Conservation (phyloP, 805 yeast genomes). For the Dipodascus albidus region DNA sequence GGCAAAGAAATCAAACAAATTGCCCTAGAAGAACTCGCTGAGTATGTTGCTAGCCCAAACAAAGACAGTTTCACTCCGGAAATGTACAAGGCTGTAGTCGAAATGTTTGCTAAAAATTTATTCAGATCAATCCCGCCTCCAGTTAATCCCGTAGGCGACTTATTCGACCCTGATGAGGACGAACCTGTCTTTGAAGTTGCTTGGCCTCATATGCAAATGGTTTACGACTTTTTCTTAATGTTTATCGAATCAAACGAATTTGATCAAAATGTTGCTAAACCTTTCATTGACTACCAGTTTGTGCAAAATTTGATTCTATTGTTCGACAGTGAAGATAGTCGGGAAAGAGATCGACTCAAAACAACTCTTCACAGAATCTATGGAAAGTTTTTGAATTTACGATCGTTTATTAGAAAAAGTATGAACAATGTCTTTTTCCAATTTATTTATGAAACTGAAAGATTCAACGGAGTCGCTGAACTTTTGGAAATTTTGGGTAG, state of each 20-base stretch:
- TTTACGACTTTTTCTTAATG: constrained; percentile 85
- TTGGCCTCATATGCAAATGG: constrained; percentile 98
- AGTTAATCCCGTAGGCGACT: constrained; percentile 91
- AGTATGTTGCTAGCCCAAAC: constrained; percentile 72
- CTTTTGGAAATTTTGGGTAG: constrained; percentile 89
- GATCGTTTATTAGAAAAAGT: constrained; percentile 84
- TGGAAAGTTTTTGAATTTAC: constrained; percentile 82
- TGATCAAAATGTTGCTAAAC: constrained; percentile 85
- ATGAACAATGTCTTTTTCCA: constrained; percentile 88
- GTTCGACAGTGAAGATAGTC: constrained; percentile 92
- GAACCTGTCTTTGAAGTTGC: constrained; percentile 94
- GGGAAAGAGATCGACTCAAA: constrained; percentile 90
- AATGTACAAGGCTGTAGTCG: constrained; percentile 78
- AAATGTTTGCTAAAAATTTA: constrained; percentile 79
- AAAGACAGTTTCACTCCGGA: constrained; percentile 72
- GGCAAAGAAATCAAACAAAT: constrained; percentile 87
- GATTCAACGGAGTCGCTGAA: constrained; percentile 94
- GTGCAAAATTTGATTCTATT: constrained; percentile 71
- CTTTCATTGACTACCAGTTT: constrained; percentile 85
- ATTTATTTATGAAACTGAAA: constrained; percentile 87
- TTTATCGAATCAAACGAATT: constrained; percentile 93
- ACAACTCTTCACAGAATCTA: constrained; percentile 93
- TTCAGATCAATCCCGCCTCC: constrained; percentile 98
- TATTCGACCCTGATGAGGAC: constrained; percentile 97
- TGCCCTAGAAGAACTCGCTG: constrained; percentile 81